phyloP scores from a whole-genome alignment of 108 stramenopile genomes.

The Cyclostephanos tholiformis region DNA sequence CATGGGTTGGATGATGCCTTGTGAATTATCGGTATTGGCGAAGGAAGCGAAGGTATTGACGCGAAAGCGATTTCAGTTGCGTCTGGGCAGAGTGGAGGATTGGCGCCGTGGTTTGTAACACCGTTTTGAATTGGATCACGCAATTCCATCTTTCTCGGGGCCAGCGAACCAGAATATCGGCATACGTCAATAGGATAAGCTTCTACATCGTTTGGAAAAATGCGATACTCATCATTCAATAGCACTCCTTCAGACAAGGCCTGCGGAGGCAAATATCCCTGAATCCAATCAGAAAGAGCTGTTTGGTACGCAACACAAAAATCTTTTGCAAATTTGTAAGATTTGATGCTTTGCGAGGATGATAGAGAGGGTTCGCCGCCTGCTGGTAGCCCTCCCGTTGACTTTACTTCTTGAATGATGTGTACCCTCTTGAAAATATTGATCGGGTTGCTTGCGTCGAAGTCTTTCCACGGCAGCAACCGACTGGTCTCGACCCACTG shows the following conservation, averaged over 20 bases:
- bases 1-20: not conserved
- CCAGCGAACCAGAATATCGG: slow-evolving; percentile 24
- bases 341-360: not conserved
- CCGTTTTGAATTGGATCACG: not conserved
- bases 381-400: not conserved
- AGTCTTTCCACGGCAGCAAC: slow-evolving; percentile 29
- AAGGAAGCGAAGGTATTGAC: slow-evolving; percentile 12
- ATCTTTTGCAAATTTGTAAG: slow-evolving; percentile 17
- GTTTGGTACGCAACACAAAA: slow-evolving; percentile 23
- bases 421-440: not conserved
- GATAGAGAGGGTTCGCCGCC: not conserved
- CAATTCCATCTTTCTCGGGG: not conserved
- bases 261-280: slow-evolving; percentile 21
- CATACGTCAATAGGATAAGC: slow-evolving; percentile 17
- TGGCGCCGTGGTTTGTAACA: not conserved
- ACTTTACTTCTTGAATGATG: slow-evolving; percentile 16
- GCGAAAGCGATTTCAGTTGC: slow-evolving; percentile 1
- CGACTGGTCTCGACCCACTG: slow-evolving; percentile 19
- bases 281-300: slow-evolving; percentile 20
- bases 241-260: slow-evolving; percentile 17
- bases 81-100: not conserved
- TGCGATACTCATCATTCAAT: slow-evolving; percentile 14
- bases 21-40: slow-evolving; percentile 9
- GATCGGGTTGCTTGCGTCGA: slow-evolving; percentile 7
- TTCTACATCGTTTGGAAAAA: slow-evolving; percentile 9